A percentile compares a stretch with the other conserved stretches of the same genome.
phyloP scores from a whole-genome alignment of 1,284 basidiomycete genomes.

The Phellinidium pouzarii region DNA sequence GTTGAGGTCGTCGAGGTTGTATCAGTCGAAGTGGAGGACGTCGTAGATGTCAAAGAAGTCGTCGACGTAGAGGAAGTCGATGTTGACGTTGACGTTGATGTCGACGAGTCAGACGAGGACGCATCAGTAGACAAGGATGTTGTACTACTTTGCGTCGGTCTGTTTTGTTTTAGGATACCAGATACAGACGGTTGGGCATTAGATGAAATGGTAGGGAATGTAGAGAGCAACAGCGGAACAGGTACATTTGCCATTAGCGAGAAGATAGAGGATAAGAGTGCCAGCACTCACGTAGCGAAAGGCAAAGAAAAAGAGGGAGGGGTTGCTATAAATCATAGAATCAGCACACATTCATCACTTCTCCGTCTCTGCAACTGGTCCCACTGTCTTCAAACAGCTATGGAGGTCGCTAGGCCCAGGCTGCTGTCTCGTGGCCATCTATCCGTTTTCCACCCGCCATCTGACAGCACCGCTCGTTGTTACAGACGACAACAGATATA shows the following conservation, averaged over 20 bases:
- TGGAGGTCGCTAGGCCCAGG: too few relatives aligned
- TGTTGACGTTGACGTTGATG: neutral
- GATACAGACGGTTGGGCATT: neutral
- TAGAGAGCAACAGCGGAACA: neutral
- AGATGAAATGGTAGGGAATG: neutral
- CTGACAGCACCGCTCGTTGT: too few relatives aligned
- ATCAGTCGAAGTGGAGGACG: constrained; percentile 8
- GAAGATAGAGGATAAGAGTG: neutral
- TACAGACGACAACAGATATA: too few relatives aligned
- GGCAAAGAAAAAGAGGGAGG: neutral
- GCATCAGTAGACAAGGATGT: constrained; percentile 4
- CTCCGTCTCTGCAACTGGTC: too few relatives aligned
- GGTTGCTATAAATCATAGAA: neutral
- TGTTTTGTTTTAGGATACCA: too few relatives aligned
- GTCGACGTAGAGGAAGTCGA: neutral
- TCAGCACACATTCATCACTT: neutral
- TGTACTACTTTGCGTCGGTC: neutral
- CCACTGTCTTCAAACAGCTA: too few relatives aligned
- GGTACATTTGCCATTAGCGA: neutral
- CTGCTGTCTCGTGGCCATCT: too few relatives aligned
- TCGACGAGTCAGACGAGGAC: neutral
- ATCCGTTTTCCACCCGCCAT: too few relatives aligned
- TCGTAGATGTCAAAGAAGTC: neutral
- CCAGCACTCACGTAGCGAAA: neutral
- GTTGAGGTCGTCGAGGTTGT: constrained; percentile 18